Percentiles rank a stretch among this genome's conserved stretches.
These are phyloP conservation scores for Annulohypoxylon truncatum DNA, from an alignment of 2,329 filamentous ascomycete species.

Conservation along the genomic window DNA sequence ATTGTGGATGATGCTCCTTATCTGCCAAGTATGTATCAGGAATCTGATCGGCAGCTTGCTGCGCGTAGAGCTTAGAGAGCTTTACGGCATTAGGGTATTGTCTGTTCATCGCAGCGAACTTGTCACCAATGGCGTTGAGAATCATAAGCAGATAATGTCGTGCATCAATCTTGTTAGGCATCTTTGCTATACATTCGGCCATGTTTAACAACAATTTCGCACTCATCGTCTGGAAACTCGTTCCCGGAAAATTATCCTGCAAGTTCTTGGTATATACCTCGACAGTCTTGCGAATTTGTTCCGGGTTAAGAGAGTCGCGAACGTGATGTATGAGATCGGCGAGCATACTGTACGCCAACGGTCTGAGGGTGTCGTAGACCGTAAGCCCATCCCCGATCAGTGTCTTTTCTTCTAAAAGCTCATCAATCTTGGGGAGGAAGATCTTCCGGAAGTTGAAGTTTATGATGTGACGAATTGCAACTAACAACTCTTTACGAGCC, in stretches of 20 bases:
- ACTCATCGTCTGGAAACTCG: constrained; percentile 99
- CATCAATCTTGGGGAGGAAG: constrained; percentile 93
- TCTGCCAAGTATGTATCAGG: constrained; percentile 88
- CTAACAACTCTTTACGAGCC: constrained; percentile 91
- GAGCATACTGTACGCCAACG: constrained; percentile 97
- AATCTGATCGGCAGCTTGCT: constrained; percentile 71
- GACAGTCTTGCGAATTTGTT: constrained; percentile 94
- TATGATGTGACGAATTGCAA: constrained; percentile 97
- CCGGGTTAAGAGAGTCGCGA: constrained; percentile 84
- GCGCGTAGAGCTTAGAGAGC: constrained; percentile 80
- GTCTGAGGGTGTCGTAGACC: constrained; percentile 95
- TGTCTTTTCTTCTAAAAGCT: constrained; percentile 92
- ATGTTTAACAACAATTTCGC: constrained; percentile 97
- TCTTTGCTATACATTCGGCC: constrained; percentile 96
- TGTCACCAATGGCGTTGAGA: constrained; percentile 96
- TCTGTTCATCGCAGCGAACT: constrained; percentile 97
- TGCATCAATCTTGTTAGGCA: constrained; percentile 92
- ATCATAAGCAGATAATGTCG: constrained; percentile 98
- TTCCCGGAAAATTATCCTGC: constrained; percentile 94
- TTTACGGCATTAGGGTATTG: constrained; percentile 97
- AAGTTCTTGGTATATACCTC: constrained; percentile 97
- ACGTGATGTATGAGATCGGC: constrained; percentile 98
- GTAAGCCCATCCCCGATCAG: constrained; percentile 96
- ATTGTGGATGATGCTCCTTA: constrained; percentile 83
- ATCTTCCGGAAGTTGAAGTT: constrained; percentile 99